Base-by-base conservation (phyloP, 108 stramenopile genomes). In the Nitzschia putrida region DNA sequence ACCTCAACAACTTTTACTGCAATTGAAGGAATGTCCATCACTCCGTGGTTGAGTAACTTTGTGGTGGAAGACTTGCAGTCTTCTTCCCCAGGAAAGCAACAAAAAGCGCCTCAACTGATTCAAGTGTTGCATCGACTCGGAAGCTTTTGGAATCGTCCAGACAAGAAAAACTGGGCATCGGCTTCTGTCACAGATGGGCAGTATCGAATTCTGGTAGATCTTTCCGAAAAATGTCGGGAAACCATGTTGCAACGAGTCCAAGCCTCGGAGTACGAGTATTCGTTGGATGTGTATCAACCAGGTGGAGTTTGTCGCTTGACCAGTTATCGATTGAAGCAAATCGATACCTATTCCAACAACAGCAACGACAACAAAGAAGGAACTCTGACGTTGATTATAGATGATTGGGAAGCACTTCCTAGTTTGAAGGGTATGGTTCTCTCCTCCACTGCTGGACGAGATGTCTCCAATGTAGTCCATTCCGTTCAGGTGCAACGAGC, bases 21-120 rank as follows among this genome's bases (percentile, higher is more conserved):
- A 4, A 34, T 1, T 34, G 29, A 34, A 34, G 4, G 4, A 4
- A 34, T 34, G 29, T 4, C 29, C 29, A 34, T 34, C 29, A 49
- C 65, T 7, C 52, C 65, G n/a, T 66, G 65, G 65, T 53, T 66
- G 52, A 53, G 29, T 52, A 51, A 66, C 38, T 66, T 16, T 53
- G 26, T 66, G 3, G n/a, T 66, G 25, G 52, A 66, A 18, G 55
- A 45, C 26, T 11, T 57, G 8, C 25, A 41, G 38, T n/a, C 16
- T 8, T n/a, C 34, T 16, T 44, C 54, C 1, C 13, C 54, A 13
- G 12, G 22, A 34, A 47, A 14, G 3, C 58, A 59, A 40, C 39
- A n/a, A 59, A 12, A 16, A 8, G 16, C 42, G 0, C 44, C 44
- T 21, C 43, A 63, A 45, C 23, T 63, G 5, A 43, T 63, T 23